A percentile compares a stretch with the other conserved stretches of the same genome.
Conservation (phyloP, 2,329 filamentous ascomycete species). For the Botryosphaeria dothidea region DNA sequence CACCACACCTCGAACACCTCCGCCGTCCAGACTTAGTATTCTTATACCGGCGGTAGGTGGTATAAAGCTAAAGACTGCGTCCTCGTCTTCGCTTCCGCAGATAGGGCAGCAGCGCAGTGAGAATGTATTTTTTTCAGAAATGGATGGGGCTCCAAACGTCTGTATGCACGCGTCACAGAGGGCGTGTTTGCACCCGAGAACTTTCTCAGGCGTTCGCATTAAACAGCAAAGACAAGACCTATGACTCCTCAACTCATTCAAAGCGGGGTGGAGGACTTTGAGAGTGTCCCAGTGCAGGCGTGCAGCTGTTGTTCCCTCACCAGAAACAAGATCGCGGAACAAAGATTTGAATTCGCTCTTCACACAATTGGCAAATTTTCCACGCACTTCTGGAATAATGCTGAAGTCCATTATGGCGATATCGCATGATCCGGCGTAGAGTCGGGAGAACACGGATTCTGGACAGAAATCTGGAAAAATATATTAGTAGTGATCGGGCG, state of each 20-base stretch:
- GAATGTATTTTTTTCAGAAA: conserved; percentile 27
- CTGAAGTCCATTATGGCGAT: neutral
- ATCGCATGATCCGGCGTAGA: neutral
- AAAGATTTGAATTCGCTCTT: neutral
- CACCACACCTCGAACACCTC: conserved; percentile 28
- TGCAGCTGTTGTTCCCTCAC: neutral
- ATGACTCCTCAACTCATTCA: conserved; percentile 23
- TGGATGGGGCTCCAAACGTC: conserved; percentile 27
- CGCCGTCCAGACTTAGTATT: conserved; percentile 40
- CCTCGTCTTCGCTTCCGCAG: conserved; percentile 25
- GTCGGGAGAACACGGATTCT: neutral
- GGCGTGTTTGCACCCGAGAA: conserved; percentile 35
- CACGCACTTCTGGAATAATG: neutral
- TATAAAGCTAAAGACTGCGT: conserved; percentile 27
- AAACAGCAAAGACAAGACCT: conserved; percentile 35
- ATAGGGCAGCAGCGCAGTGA: conserved; percentile 29
- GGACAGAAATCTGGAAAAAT: neutral
- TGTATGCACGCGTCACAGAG: conserved; percentile 37
- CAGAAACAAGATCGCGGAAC: neutral
- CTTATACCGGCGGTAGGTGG: conserved; percentile 35
- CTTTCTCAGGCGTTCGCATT: conserved; percentile 29
- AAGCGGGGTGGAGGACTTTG: neutral
- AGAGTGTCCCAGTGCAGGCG: conserved; percentile 6
- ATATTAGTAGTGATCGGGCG: too few species aligned
- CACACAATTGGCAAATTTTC: neutral